Percentiles rank a stretch among this genome's conserved stretches.
phyloP scores from a whole-genome alignment of 2,329 filamentous ascomycete species.

The Cadophora luteo-olivacea region DNA sequence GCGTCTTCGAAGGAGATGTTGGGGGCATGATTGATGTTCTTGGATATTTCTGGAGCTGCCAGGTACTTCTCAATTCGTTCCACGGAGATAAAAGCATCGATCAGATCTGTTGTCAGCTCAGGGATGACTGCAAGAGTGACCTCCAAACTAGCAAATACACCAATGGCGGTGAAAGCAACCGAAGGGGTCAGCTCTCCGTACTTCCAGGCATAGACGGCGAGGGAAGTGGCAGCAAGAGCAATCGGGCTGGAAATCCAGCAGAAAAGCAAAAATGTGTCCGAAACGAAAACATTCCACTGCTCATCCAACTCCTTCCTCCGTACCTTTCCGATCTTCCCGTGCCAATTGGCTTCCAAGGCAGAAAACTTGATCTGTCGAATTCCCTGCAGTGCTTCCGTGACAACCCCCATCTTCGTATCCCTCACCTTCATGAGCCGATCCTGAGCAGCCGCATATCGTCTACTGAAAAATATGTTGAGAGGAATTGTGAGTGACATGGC shows the following conservation, averaged over 20 bases:
- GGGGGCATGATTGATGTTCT: conserved; percentile 60
- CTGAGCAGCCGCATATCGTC: conserved; percentile 68
- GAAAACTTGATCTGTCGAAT: conserved; percentile 89
- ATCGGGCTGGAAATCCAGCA: conserved; percentile 80
- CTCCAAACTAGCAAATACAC: conserved; percentile 77
- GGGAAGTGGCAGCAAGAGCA: conserved; percentile 72
- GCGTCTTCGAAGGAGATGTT: conserved; percentile 71
- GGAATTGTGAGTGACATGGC: conserved; percentile 71
- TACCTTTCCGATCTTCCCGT: conserved; percentile 69
- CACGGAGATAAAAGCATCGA: conserved; percentile 77
- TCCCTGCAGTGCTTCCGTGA: conserved; percentile 79
- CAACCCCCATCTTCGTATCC: conserved; percentile 76
- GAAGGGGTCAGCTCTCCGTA: conserved; percentile 71
- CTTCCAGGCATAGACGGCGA: conserved; percentile 71
- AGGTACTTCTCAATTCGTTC: conserved; percentile 77
- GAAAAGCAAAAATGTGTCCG: conserved; percentile 66
- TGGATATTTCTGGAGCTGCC: conserved; percentile 65
- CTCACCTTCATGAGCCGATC: conserved; percentile 76
- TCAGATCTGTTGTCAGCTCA: conserved; percentile 71
- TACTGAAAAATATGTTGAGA: conserved; percentile 71
- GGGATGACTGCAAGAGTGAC: conserved; percentile 73
- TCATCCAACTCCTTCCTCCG: conserved; percentile 70
- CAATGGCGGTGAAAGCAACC: conserved; percentile 79
- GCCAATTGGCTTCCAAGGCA: conserved; percentile 77
- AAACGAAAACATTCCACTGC: conserved; percentile 70